A percentile compares a stretch with the other conserved stretches of the same genome.
phyloP scores from a whole-genome alignment of 345 rosid species.

The Gossypium anomalum region DNA sequence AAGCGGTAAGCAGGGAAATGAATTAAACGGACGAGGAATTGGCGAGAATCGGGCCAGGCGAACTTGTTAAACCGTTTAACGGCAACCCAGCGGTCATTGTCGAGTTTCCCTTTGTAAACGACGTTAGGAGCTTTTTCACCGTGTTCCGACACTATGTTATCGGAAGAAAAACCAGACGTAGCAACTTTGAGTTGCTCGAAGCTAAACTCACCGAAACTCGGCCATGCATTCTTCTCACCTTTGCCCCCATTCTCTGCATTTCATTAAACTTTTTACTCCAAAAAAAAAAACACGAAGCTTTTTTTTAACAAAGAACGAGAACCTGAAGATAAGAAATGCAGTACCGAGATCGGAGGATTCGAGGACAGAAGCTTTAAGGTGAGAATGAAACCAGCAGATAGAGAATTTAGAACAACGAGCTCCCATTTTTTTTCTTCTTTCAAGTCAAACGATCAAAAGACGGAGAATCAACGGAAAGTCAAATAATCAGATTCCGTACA shows the following conservation, averaged over 20 bases:
- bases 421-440: conserved; percentile 41
- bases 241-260: conserved; percentile 63
- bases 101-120: conserved; percentile 82
- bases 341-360: conserved; percentile 75
- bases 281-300: background rate
- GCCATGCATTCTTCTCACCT: conserved; percentile 42
- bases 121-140: conserved; percentile 96
- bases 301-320: background rate
- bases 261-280: background rate
- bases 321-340: conserved; percentile 15
- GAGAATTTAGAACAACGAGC: conserved; percentile 67
- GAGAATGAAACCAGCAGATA: conserved; percentile 64
- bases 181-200: conserved; percentile 72
- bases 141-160: conserved; percentile 91
- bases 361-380: conserved; percentile 49
- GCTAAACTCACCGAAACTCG: conserved; percentile 67
- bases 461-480: background rate
- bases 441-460: conserved; percentile 7
- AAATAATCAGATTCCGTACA: conserved; percentile 18
- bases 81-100: conserved; percentile 67
- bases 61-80: conserved; percentile 79
- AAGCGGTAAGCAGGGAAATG: background rate
- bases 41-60: conserved; percentile 97
- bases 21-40: conserved; percentile 61
- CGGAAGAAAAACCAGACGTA: conserved; percentile 70